These are phyloP conservation scores for Hypoxylon sp. DNA, from an alignment of 2,329 filamentous ascomycete genomes.

Conservation along the genomic window DNA sequence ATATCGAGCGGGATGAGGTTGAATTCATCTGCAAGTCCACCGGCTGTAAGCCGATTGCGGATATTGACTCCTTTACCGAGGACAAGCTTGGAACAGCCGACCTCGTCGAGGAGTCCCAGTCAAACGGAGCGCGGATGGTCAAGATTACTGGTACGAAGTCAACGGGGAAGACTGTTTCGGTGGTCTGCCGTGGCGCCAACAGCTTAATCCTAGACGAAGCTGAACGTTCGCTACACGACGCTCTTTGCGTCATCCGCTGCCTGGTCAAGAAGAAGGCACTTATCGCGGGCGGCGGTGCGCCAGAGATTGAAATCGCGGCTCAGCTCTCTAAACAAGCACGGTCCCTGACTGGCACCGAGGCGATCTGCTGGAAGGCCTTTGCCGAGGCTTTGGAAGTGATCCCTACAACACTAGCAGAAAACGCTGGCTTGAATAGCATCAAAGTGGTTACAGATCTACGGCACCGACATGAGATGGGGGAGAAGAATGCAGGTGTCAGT, in stretches of 20 bases:
- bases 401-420: slow-evolving; percentile 96
- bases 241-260: slow-evolving; percentile 96
- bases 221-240: slow-evolving; percentile 95
- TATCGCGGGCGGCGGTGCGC: slow-evolving; percentile 95
- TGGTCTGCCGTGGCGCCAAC: slow-evolving; percentile 96
- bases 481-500: slow-evolving; percentile 96
- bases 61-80: slow-evolving; percentile 98
- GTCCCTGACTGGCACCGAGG: slow-evolving; percentile 88
- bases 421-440: slow-evolving; percentile 97
- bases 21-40: slow-evolving; percentile 99
- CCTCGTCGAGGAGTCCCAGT: slow-evolving; percentile 91
- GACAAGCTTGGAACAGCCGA: slow-evolving; percentile 97
- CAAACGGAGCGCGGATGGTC: slow-evolving; percentile 90
- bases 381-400: slow-evolving; percentile 98
- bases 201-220: slow-evolving; percentile 95
- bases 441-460: slow-evolving; percentile 97
- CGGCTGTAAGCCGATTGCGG: slow-evolving; percentile 98
- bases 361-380: slow-evolving; percentile 99
- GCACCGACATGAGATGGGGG: slow-evolving; percentile 93
- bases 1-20: slow-evolving; percentile 98
- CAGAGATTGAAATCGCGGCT: slow-evolving; percentile 96
- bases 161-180: slow-evolving; percentile 89
- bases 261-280: slow-evolving; percentile 99
- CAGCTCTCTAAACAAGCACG: slow-evolving; percentile 86
- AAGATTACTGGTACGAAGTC: slow-evolving; percentile 94